Conservation (phyloP, 2,329 filamentous ascomycete genomes). For the Colletotrichum coccodes region DNA sequence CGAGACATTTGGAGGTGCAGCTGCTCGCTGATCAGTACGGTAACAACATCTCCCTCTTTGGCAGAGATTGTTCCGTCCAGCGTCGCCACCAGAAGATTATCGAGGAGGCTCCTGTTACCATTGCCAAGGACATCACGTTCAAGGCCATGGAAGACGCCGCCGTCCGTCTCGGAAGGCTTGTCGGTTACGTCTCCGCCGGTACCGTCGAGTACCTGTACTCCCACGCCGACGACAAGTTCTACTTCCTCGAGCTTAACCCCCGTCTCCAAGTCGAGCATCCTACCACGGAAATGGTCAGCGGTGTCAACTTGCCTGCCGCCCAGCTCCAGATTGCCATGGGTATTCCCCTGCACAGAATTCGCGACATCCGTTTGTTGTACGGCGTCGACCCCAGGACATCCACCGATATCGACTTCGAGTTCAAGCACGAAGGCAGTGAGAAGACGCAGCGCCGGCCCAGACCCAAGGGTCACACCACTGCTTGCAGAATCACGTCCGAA, state of each 20-base stretch:
- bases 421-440: conserved; percentile 85
- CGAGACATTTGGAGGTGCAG: conserved; percentile 96
- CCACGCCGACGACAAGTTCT: conserved; percentile 97
- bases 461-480: conserved; percentile 96
- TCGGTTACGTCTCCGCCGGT: conserved; percentile 98
- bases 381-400: conserved; percentile 90
- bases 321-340: conserved; percentile 99
- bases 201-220: conserved; percentile 99
- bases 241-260: conserved; percentile 98
- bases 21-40: conserved; percentile 98
- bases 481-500: conserved; percentile 98
- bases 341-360: conserved; percentile 92
- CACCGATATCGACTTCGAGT: conserved; percentile 95
- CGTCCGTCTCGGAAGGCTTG: conserved; percentile 90
- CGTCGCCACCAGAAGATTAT: conserved; percentile 99
- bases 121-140: conserved; percentile 90
- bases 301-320: conserved; percentile 95
- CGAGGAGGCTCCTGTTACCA: conserved; percentile 97
- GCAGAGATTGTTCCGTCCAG: conserved; percentile 98
- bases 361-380: conserved; percentile 95
- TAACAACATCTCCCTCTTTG: conserved; percentile 99
- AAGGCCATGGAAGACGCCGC: conserved; percentile 96
- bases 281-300: conserved; percentile 98
- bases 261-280: conserved; percentile 99
- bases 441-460: conserved; percentile 89